These are phyloP conservation scores for Phytophthora brassicae DNA, from an alignment of 352 stramenopile genomes.

Conservation along the genomic window DNA sequence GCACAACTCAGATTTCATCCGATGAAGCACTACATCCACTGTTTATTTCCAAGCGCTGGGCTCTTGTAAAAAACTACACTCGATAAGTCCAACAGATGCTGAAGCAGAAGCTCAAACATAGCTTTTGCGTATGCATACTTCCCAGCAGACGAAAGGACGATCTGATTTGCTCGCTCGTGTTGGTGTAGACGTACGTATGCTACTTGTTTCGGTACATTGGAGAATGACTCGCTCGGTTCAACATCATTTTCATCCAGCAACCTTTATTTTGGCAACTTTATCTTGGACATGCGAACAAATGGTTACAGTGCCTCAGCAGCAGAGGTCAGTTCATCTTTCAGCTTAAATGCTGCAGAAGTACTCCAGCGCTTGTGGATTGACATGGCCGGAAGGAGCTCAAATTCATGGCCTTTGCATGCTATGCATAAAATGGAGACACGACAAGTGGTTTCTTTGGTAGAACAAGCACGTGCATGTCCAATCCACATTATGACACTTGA, in stretches of 20 bases:
- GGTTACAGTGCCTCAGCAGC: not conserved
- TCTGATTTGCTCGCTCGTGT: slow-evolving; percentile 5
- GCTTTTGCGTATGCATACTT: slow-evolving; percentile 13
- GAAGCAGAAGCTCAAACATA: slow-evolving; percentile 7
- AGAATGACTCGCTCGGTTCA: not conserved
- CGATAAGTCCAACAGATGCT: slow-evolving; percentile 7
- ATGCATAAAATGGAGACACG: slow-evolving; percentile 13
- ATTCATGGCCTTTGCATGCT: not conserved
- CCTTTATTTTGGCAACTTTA: slow-evolving; percentile 10
- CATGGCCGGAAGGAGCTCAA: slow-evolving; percentile 3
- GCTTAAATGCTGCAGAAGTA: not conserved
- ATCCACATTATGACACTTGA: not conserved
- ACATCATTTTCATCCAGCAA: not conserved
- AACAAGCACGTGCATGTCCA: slow-evolving; percentile 8
- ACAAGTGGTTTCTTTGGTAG: slow-evolving; percentile 8
- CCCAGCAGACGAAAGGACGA: slow-evolving; percentile 10
- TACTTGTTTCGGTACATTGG: not conserved
- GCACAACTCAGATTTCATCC: too few relatives aligned
- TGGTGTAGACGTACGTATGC: slow-evolving; percentile 5
- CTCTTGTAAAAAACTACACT: slow-evolving; percentile 13
- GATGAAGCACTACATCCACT: not conserved
- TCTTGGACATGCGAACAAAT: slow-evolving; percentile 12
- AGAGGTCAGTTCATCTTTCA: not conserved
- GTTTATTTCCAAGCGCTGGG: slow-evolving; percentile 6
- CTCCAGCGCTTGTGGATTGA: slow-evolving; percentile 1